Evolutionary conservation across 2,329 filamentous ascomycete genomes (phyloP), one percentile per base, ranked within the genome.

Genomic region (Curvularia eragrostidis): DNA sequence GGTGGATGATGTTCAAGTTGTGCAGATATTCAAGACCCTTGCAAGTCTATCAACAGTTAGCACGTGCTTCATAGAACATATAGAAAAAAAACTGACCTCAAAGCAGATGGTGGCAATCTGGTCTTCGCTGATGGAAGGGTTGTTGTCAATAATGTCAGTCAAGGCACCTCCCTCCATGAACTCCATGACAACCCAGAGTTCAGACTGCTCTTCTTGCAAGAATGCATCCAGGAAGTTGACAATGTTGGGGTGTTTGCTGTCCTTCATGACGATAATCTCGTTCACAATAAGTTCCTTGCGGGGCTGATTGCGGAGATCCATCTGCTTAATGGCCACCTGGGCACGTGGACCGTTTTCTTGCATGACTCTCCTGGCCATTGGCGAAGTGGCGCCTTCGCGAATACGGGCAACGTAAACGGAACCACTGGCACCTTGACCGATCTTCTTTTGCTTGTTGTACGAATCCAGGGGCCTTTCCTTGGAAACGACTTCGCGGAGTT

Each of bases 141-240:
- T 99, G 81, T 98, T 97, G 79, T 99, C 95, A 79, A 99, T 99
- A 59, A 99, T 93, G 82, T 99, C 95, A 1, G 95, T 99, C 77
- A 99, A 81, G 61, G 95, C 91, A 80, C 95, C 95, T 70, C 95
- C 95, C 80, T 99, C 95, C 95, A 99, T 99, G 73, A 93, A 99
- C 81, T 99, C 95, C 95, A 99, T 97, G 51, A 99, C 94, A 10
- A 99, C 93, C 95, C 95, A 99, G n/a, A 99, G 85, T 77, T 99
- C 95, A 53, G 91, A 87, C 71, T 91, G 93, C 77, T 95, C 94
- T 77, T 97, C 96, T 72, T 95, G 91, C 73, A 99, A 81, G 83
- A 98, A 99, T 3, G 94, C 93, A 69, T 99, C 95, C 32, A 99
- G 82, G 81, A 97, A 99, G 80, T 99, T 99, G 79, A 99, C 95